Conservation (phyloP, 2,329 filamentous ascomycete species). For the Chaetomium sp. region DNA sequence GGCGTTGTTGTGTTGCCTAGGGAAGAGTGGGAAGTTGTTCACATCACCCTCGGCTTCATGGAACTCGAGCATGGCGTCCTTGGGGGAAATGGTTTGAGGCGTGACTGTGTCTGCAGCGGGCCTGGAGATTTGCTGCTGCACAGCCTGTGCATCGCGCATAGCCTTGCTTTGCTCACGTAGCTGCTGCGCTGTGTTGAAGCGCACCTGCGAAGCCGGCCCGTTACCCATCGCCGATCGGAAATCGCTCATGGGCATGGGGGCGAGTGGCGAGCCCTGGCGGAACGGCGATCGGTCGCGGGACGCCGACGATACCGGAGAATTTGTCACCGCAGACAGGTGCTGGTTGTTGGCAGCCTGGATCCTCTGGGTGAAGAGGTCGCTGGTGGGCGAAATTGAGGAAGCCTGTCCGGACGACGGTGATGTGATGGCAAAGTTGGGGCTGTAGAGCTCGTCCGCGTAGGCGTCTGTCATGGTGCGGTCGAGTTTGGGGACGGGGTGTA, state of each 20-base stretch:
- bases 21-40: slow-evolving; percentile 67
- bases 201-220: slow-evolving; percentile 24
- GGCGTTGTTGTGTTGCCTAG: slow-evolving; percentile 44
- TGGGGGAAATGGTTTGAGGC: slow-evolving; percentile 88
- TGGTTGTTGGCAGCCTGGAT: slow-evolving; percentile 73
- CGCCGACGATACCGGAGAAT: slow-evolving; percentile 41
- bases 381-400: slow-evolving; percentile 42
- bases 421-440: slow-evolving; percentile 35
- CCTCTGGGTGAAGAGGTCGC: slow-evolving; percentile 65
- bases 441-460: slow-evolving; percentile 61
- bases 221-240: slow-evolving; percentile 26
- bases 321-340: slow-evolving; percentile 52
- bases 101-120: slow-evolving; percentile 38
- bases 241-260: slow-evolving; percentile 42
- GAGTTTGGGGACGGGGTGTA: slow-evolving; percentile 62
- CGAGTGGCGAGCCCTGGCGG: slow-evolving; percentile 60
- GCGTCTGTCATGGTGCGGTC: slow-evolving; percentile 81
- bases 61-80: slow-evolving; percentile 84
- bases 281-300: slow-evolving; percentile 75
- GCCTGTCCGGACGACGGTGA: slow-evolving; percentile 47
- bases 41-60: slow-evolving; percentile 65
- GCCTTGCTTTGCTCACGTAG: slow-evolving; percentile 56
- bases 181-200: slow-evolving; percentile 50
- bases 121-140: slow-evolving; percentile 37
- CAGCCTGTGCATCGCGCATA: slow-evolving; percentile 48